Percentiles rank a stretch among this genome's conserved stretches.
Evolutionary conservation across 2,329 filamentous ascomycete genomes (phyloP).

Genomic region (Sclerotiophoma versabilis): DNA sequence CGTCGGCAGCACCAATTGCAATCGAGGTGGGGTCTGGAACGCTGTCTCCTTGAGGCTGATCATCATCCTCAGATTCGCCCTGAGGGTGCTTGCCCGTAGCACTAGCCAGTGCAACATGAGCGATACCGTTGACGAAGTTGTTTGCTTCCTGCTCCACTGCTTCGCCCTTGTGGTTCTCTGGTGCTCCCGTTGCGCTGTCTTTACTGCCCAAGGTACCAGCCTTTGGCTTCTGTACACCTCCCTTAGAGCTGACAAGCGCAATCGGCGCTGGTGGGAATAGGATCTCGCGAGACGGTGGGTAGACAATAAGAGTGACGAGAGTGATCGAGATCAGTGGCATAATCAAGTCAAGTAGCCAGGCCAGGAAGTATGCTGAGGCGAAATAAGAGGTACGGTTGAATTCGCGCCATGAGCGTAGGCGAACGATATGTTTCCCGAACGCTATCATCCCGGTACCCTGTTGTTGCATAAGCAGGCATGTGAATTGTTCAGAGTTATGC

Average conservation of each 20-base stretch:
- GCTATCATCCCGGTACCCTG: constrained; percentile 68
- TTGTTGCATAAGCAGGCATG: constrained; percentile 8
- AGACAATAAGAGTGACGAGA: constrained; percentile 70
- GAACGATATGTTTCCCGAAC: constrained; percentile 75
- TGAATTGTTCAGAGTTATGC: neutral
- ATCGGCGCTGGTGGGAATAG: constrained; percentile 82
- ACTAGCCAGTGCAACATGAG: constrained; percentile 74
- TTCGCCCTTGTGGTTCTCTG: constrained; percentile 83
- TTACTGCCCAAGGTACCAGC: constrained; percentile 78
- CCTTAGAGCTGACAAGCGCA: constrained; percentile 72
- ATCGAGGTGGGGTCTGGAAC: constrained; percentile 68
- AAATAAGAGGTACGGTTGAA: constrained; percentile 71
- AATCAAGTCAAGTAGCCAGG: constrained; percentile 78
- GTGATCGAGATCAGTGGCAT: constrained; percentile 66
- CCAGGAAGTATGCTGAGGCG: constrained; percentile 65
- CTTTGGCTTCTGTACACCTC: constrained; percentile 78
- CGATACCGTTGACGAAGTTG: constrained; percentile 78
- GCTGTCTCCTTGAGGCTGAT: constrained; percentile 55
- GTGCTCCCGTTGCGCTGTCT: constrained; percentile 80
- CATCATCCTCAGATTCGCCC: constrained; percentile 59
- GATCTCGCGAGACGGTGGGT: constrained; percentile 65
- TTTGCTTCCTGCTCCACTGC: constrained; percentile 83
- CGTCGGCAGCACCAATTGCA: constrained; percentile 61
- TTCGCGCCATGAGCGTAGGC: constrained; percentile 82
- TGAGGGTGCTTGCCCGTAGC: constrained; percentile 80